Conservation (phyloP, 257 asterid genomes). For the Eustoma russellianum region DNA sequence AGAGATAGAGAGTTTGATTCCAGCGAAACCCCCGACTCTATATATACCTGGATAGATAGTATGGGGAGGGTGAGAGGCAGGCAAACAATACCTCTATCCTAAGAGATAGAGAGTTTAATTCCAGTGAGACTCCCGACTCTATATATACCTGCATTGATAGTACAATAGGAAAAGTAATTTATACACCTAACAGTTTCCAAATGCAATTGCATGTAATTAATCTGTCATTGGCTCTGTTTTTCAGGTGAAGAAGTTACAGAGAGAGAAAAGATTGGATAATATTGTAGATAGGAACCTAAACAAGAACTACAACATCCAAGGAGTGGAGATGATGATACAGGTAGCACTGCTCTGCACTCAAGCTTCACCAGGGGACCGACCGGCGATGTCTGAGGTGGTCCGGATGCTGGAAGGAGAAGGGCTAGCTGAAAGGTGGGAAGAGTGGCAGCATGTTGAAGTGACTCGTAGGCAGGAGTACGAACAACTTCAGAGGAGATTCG, state of each 20-base stretch:
- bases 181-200: too few relatives aligned
- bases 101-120: too few relatives aligned
- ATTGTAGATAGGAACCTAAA: constrained; percentile 75
- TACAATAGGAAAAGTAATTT: too few relatives aligned
- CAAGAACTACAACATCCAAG: constrained; percentile 40
- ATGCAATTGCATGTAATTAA: too few relatives aligned
- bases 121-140: too few relatives aligned
- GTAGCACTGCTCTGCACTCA: constrained; percentile 91
- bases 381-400: constrained; percentile 93
- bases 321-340: constrained; percentile 95
- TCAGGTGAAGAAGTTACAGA: constrained; percentile 78
- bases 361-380: constrained; percentile 84
- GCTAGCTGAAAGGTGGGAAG: constrained; percentile 88
- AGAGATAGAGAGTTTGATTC: too few relatives aligned
- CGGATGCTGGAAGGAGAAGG: constrained; percentile 96
- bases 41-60: too few relatives aligned
- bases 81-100: too few relatives aligned
- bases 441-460: constrained; percentile 72
- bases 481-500: constrained; percentile 65
- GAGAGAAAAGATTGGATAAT: constrained; percentile 62
- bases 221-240: background rate
- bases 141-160: too few relatives aligned
- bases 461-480: constrained; percentile 66
- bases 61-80: too few relatives aligned
- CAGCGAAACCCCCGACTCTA: too few relatives aligned